These are phyloP conservation scores for Botrytis cinerea DNA, from an alignment of 2,329 filamentous ascomycete genomes.

Conservation along the genomic window DNA sequence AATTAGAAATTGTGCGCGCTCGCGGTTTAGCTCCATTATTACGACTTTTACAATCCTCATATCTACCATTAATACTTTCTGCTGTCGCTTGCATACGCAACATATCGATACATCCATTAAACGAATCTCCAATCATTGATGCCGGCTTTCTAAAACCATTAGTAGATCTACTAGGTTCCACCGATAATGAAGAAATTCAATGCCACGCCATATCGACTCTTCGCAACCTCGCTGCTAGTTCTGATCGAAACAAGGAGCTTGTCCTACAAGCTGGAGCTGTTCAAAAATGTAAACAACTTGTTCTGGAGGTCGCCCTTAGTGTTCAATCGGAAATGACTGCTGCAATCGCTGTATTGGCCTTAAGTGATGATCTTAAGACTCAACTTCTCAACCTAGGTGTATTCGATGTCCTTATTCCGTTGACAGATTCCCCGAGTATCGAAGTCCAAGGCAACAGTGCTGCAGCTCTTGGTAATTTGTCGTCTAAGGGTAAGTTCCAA, in stretches of 20 bases:
- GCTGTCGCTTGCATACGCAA: slow-evolving; percentile 98
- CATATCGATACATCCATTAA: slow-evolving; percentile 96
- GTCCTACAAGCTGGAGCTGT: slow-evolving; percentile 95
- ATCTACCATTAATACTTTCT: slow-evolving; percentile 91
- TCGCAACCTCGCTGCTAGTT: slow-evolving; percentile 92
- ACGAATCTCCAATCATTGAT: slow-evolving; percentile 98
- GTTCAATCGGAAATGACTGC: slow-evolving; percentile 99
- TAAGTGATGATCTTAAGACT: slow-evolving; percentile 94
- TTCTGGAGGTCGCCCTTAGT: slow-evolving; percentile 86
- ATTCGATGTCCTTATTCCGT: slow-evolving; percentile 91
- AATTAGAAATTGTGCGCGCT: slow-evolving; percentile 92
- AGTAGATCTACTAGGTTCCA: slow-evolving; percentile 90
- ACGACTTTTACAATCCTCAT: slow-evolving; percentile 89
- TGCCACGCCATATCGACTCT: slow-evolving; percentile 98
- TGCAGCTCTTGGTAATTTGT: slow-evolving; percentile 90
- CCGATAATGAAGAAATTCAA: slow-evolving; percentile 98
- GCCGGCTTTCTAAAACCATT: slow-evolving; percentile 92
- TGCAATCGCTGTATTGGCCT: slow-evolving; percentile 92
- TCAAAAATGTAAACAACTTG: slow-evolving; percentile 97
- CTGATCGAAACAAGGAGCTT: slow-evolving; percentile 96
- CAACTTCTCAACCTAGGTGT: slow-evolving; percentile 89
- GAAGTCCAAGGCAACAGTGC: slow-evolving; percentile 99
- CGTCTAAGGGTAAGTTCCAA: slow-evolving; percentile 77
- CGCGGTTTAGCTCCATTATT: slow-evolving; percentile 83
- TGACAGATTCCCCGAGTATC: slow-evolving; percentile 93